Evolutionary conservation across 768 basidiomycete genomes (phyloP).

Genomic region (Naematelia aurantialba): DNA sequence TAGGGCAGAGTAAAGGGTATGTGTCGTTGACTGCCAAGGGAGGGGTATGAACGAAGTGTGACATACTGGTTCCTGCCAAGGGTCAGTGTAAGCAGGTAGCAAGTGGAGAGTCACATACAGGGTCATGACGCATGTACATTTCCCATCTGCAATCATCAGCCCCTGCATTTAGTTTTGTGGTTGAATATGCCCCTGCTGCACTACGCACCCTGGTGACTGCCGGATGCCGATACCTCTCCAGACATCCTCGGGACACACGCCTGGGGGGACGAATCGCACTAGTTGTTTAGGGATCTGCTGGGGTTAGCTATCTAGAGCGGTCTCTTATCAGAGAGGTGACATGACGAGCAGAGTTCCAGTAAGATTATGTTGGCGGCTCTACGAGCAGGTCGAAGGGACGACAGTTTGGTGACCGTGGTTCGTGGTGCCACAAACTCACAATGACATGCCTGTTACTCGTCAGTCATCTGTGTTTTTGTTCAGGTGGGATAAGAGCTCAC

Average conservation of each 20-base stretch:
- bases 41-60: slow-evolving; percentile 1
- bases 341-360: too few species aligned
- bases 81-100: not conserved
- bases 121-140: slow-evolving; percentile 48
- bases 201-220: slow-evolving; percentile 42
- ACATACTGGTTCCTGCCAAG: slow-evolving; percentile 37
- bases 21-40: not conserved
- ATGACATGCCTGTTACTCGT: slow-evolving; percentile 34
- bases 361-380: too few species aligned
- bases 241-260: slow-evolving; percentile 34
- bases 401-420: not conserved
- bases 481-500: slow-evolving; percentile 13
- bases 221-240: slow-evolving; percentile 43
- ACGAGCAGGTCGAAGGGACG: too few species aligned
- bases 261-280: slow-evolving; percentile 34
- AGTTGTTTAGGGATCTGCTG: slow-evolving; percentile 37
- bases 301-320: too few species aligned
- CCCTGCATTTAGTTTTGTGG: too few species aligned
- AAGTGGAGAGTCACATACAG: slow-evolving; percentile 26
- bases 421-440: slow-evolving; percentile 19
- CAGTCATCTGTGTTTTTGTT: not conserved
- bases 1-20: not conserved
- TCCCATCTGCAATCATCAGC: slow-evolving; percentile 39
- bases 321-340: too few species aligned
- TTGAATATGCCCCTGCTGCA: not conserved